Conservation (phyloP, 169 alveolate species). For the Plasmodium sp. region DNA sequence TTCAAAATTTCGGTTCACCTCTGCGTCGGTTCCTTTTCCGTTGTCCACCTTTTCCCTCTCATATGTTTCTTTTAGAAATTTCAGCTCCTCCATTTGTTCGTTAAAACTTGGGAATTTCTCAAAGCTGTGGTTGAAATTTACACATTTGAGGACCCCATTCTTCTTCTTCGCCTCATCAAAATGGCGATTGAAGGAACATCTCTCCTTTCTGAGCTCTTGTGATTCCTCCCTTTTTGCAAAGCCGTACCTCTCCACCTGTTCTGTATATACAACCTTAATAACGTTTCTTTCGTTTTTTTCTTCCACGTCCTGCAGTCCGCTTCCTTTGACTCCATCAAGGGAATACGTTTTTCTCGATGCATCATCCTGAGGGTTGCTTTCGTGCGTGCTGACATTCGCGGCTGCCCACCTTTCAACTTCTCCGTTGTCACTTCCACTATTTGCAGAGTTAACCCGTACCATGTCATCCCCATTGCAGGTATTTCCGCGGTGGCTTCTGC, state of each 20-base stretch:
- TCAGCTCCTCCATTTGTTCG: neutral
- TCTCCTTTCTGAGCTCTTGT: neutral
- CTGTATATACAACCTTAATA: neutral
- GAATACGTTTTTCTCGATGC: neutral
- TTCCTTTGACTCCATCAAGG: neutral
- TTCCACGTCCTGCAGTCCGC: neutral
- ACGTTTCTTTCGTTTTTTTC: neutral
- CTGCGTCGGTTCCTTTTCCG: neutral
- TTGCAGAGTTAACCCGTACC: neutral
- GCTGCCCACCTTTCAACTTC: neutral
- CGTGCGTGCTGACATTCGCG: neutral
- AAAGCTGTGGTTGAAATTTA: neutral
- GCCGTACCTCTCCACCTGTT: neutral
- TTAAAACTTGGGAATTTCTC: neutral
- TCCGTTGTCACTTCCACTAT: neutral
- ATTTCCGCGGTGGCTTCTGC: neutral
- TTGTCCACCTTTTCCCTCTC: slow-evolving; percentile 5
- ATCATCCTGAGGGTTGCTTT: neutral
- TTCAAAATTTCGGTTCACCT: neutral
- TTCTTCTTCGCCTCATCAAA: neutral
- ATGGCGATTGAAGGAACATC: neutral
- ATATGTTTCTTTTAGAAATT: neutral
- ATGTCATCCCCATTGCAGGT: neutral
- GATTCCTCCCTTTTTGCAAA: neutral
- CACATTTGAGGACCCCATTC: neutral